Conservation (phyloP, 768 basidiomycete species). For the Artomyces pyxidatus region DNA sequence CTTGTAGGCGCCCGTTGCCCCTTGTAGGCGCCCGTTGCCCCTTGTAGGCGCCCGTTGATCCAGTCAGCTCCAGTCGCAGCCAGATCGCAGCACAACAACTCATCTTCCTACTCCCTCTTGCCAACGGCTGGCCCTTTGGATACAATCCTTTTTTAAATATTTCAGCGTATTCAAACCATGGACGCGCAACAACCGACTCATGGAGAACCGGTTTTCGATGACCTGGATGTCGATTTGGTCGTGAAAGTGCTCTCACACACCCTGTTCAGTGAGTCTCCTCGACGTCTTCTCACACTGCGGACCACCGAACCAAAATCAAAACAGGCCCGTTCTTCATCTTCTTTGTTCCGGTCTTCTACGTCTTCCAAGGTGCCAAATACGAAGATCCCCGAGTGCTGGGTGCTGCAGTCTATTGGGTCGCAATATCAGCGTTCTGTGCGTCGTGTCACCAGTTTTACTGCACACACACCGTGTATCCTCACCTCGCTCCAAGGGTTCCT, state of each 20-base stretch:
- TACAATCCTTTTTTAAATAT: not conserved
- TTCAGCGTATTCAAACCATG: not conserved
- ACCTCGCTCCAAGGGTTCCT: constrained; percentile 43
- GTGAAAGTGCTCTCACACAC: constrained; percentile 76
- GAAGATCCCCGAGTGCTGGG: constrained; percentile 44
- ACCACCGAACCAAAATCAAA: not conserved
- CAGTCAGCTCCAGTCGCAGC: not conserved
- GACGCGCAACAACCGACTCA: not conserved
- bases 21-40: no score
- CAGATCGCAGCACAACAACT: not conserved
- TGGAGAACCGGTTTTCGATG: constrained; percentile 50
- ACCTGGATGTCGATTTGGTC: constrained; percentile 67
- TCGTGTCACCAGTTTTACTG: no score
- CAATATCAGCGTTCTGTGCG: constrained; percentile 63
- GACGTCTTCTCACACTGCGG: not conserved
- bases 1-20: no score
- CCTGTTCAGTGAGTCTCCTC: constrained; percentile 56
- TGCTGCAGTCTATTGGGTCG: constrained; percentile 47
- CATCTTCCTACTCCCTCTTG: not conserved
- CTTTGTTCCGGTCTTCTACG: constrained; percentile 71
- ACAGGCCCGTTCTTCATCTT: constrained; percentile 79
- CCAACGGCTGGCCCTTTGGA: constrained; percentile 5
- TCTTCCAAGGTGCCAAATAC: constrained; percentile 56
- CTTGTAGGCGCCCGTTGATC: not conserved
- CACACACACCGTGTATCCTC: no score